Percentiles rank a stretch among this genome's conserved stretches.
Evolutionary conservation across 805 yeast species (phyloP).

Genomic region (Brettanomyces bruxellensis): DNA sequence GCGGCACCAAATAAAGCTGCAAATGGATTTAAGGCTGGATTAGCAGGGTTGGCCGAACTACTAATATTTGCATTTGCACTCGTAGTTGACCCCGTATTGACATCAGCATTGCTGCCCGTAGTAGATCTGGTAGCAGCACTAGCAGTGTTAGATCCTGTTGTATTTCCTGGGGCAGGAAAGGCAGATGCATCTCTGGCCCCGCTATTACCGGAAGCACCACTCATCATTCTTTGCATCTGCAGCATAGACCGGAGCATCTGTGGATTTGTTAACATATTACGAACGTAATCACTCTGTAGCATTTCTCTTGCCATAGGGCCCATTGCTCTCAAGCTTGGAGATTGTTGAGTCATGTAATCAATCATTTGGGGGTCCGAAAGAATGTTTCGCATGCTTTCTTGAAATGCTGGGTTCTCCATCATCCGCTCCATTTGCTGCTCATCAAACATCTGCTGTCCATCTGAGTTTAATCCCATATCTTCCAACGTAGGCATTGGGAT

Average conservation of each 20-base stretch:
- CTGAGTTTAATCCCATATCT: conserved; percentile 65
- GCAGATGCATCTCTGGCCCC: conserved; percentile 18
- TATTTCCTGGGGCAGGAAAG: conserved; percentile 46
- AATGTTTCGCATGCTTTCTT: conserved; percentile 75
- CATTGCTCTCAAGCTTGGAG: conserved; percentile 77
- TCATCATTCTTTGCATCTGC: conserved; percentile 55
- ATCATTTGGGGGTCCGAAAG: conserved; percentile 82
- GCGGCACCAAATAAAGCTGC: conserved; percentile 26
- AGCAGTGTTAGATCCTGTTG: neutral
- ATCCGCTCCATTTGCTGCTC: conserved; percentile 65
- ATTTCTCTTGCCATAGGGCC: conserved; percentile 84
- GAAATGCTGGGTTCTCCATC: conserved; percentile 76
- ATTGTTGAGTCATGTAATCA: conserved; percentile 70
- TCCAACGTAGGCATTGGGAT: conserved; percentile 77
- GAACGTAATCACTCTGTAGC: conserved; percentile 75
- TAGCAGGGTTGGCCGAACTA: conserved; percentile 8
- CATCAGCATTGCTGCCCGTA: conserved; percentile 3
- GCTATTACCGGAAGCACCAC: conserved; percentile 22
- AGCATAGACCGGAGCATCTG: conserved; percentile 76
- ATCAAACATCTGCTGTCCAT: conserved; percentile 76
- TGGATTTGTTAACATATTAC: conserved; percentile 77
- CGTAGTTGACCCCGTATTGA: conserved; percentile 8
- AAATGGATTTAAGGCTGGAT: conserved; percentile 29
- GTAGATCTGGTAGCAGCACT: conserved; percentile 5
- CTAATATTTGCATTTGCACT: conserved; percentile 10